A percentile compares a stretch with the other conserved stretches of the same genome.
Evolutionary conservation across 176 grass and related monocot species (phyloP).

Genomic region (Dendrocalamus sinicus): DNA sequence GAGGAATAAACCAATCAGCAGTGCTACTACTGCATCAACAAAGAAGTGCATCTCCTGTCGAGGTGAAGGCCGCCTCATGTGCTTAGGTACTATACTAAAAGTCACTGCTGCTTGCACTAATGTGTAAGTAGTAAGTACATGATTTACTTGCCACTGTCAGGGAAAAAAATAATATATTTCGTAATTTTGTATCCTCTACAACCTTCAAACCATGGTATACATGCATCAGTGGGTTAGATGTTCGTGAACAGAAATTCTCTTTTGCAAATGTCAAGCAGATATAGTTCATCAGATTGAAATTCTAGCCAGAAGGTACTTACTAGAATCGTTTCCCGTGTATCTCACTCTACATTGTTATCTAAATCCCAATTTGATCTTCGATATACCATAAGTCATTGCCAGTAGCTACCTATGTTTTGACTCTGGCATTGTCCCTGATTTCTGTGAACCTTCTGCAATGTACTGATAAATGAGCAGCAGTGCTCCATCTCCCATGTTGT

Average conservation of each 20-base stretch:
- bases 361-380: not conserved
- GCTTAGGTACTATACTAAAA: conserved; percentile 62
- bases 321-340: not conserved
- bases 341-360: not conserved
- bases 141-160: not conserved
- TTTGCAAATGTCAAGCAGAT: not conserved
- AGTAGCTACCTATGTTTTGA: not conserved
- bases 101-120: not conserved
- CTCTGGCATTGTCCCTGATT: not conserved
- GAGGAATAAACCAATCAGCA: conserved; percentile 52
- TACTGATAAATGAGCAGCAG: not conserved
- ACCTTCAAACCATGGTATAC: not conserved
- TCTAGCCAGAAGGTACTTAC: not conserved
- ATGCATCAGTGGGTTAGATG: not conserved
- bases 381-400: not conserved
- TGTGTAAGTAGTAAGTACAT: not conserved
- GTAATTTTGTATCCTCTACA: not conserved
- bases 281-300: not conserved
- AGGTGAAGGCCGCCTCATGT: conserved; percentile 83
- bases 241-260: not conserved
- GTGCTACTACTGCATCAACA: conserved; percentile 10
- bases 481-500: not conserved
- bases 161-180: not conserved
- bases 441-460: not conserved
- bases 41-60: conserved; percentile 76